Conservation (phyloP, 352 stramenopile genomes). For the Pythium oligandrum region DNA sequence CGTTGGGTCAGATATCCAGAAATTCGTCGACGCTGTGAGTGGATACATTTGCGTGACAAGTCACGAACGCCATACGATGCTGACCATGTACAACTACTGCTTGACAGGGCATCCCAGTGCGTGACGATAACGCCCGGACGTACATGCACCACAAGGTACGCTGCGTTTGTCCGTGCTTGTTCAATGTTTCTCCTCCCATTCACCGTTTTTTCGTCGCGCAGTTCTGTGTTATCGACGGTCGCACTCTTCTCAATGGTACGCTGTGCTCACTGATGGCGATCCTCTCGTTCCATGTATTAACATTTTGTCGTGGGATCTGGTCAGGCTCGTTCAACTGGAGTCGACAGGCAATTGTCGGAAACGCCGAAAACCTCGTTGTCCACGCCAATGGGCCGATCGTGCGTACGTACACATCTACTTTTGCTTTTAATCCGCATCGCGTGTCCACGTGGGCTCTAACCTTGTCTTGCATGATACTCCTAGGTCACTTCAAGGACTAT, state of each 20-base stretch:
- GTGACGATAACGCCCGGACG: slow-evolving; percentile 49
- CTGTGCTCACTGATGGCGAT: neutral
- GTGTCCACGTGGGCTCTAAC: neutral
- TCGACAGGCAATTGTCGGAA: slow-evolving; percentile 56
- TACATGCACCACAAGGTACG: slow-evolving; percentile 73
- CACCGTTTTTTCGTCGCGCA: slow-evolving; percentile 6
- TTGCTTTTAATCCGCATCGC: neutral
- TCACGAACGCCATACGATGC: neutral
- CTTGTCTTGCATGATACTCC: neutral
- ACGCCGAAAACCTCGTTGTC: slow-evolving; percentile 64
- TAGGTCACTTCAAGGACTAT: slow-evolving; percentile 53
- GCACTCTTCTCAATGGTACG: slow-evolving; percentile 52
- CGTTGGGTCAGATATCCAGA: slow-evolving; percentile 63
- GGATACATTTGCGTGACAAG: neutral
- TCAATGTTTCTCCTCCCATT: neutral
- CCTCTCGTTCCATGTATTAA: neutral
- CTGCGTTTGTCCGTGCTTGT: neutral
- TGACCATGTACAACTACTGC: neutral
- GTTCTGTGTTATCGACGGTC: slow-evolving; percentile 70
- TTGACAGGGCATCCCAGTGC: slow-evolving; percentile 46
- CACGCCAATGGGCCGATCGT: slow-evolving; percentile 46
- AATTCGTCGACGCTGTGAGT: slow-evolving; percentile 63
- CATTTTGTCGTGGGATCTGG: no score
- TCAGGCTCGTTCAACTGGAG: slow-evolving; percentile 75
- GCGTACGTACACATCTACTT: slow-evolving; percentile 16